phyloP scores from a whole-genome alignment of 345 rosid species.

The Tarenaya hassleriana region DNA sequence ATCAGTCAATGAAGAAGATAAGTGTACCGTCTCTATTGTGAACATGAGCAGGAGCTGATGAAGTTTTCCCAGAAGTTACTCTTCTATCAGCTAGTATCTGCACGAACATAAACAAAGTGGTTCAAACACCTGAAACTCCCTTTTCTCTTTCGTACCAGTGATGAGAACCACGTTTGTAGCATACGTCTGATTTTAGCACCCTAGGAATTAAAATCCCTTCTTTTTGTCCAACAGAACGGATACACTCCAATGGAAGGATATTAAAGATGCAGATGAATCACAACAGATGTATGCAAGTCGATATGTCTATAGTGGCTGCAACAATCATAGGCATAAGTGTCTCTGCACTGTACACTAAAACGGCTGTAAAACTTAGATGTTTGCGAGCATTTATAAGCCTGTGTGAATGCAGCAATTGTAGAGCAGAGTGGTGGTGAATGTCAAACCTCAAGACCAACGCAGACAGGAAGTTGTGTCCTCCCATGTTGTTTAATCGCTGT shows the following conservation, averaged over 20 bases:
- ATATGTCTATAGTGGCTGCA: too few species aligned
- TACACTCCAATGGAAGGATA: too few species aligned
- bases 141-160: too few species aligned
- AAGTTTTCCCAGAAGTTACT: constrained; percentile 22
- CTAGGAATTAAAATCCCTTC: too few species aligned
- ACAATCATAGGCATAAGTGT: neutral
- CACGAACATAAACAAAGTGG: constrained; percentile 11
- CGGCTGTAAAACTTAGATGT: too few species aligned
- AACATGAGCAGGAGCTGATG: constrained; percentile 35
- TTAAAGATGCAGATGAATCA: neutral
- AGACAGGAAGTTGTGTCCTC: constrained; percentile 45
- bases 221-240: too few species aligned
- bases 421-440: constrained; percentile 5
- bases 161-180: too few species aligned
- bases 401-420: too few species aligned
- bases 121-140: neutral
- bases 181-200: too few species aligned
- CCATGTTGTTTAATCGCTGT: constrained; percentile 32
- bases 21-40: constrained; percentile 39
- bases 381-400: too few species aligned
- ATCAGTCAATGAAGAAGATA: neutral
- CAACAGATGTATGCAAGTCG: too few species aligned
- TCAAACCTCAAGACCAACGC: constrained; percentile 59
- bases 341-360: neutral
- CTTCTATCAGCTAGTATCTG: constrained; percentile 32